phyloP scores from a whole-genome alignment of 1,284 basidiomycete species.

The Moesziomyces sp. region DNA sequence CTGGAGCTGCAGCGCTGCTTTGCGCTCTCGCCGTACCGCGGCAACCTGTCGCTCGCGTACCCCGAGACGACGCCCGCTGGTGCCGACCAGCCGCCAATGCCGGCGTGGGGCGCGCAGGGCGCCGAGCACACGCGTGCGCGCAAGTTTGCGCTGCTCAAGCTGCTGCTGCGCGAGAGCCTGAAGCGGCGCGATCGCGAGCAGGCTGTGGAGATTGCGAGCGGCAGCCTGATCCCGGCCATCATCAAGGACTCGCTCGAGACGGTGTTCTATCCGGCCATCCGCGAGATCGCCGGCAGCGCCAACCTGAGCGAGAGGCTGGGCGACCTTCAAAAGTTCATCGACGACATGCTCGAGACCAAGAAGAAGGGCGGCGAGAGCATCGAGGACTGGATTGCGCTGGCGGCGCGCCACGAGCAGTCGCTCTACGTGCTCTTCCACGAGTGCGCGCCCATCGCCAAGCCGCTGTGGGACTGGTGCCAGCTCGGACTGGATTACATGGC shows the following conservation, averaged over 20 bases:
- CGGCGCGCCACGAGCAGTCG: constrained; percentile 62
- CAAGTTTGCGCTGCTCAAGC: constrained; percentile 63
- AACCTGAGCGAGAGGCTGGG: constrained; percentile 60
- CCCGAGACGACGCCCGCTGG: constrained; percentile 54
- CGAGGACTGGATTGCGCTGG: constrained; percentile 62
- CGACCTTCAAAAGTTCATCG: constrained; percentile 63
- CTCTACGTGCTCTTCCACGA: constrained; percentile 65
- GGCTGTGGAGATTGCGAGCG: constrained; percentile 57
- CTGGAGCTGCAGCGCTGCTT: constrained; percentile 61
- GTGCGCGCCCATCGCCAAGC: constrained; percentile 56
- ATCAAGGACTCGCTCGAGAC: constrained; percentile 62
- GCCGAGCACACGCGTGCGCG: constrained; percentile 54
- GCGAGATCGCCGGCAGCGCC: constrained; percentile 45
- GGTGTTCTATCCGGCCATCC: constrained; percentile 61
- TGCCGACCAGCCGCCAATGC: constrained; percentile 36
- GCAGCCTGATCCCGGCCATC: constrained; percentile 57
- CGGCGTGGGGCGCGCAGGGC: constrained; percentile 48
- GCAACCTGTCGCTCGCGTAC: constrained; percentile 55
- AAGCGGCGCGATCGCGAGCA: constrained; percentile 63
- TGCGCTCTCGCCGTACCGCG: constrained; percentile 60
- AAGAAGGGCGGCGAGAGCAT: constrained; percentile 50
- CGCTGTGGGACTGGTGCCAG: constrained; percentile 62
- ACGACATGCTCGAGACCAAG: constrained; percentile 60
- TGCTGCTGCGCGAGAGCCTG: constrained; percentile 59
- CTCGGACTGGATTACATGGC: constrained; percentile 63